Percentiles rank a stretch among this genome's conserved stretches.
Evolutionary conservation across 2,329 filamentous ascomycete genomes (phyloP).

Genomic region (Plectosphaerella sp.): DNA sequence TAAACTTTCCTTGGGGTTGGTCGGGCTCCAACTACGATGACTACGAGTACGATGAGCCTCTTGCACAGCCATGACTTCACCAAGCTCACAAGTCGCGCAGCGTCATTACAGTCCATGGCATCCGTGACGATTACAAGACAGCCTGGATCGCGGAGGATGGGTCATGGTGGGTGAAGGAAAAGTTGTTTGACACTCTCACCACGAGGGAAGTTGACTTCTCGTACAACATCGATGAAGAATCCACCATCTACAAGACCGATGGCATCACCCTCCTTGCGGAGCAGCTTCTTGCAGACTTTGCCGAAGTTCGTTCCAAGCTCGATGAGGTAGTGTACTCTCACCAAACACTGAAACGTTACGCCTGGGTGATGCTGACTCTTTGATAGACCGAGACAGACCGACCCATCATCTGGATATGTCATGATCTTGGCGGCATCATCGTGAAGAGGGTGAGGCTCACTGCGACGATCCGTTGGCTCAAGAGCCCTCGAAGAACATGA

Average conservation of each 20-base stretch:
- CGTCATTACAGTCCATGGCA: constrained; percentile 2
- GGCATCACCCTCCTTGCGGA: constrained; percentile 2
- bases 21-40: background rate
- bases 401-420: constrained; percentile 5
- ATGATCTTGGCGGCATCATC: constrained; percentile 6
- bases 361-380: background rate
- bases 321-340: background rate
- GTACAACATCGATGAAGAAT: background rate
- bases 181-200: background rate
- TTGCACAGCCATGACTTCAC: too few relatives aligned
- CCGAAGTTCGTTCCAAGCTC: background rate
- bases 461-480: too few relatives aligned
- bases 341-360: background rate
- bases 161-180: background rate
- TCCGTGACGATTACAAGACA: background rate
- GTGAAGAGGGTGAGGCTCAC: constrained; percentile 2
- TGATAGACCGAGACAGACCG: background rate
- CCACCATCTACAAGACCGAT: background rate
- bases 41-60: too few relatives aligned
- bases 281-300: constrained; percentile 1
- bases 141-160: background rate
- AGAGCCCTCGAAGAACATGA: too few relatives aligned
- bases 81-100: background rate
- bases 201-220: background rate
- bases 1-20: background rate